Evolutionary conservation across 192 early-diverging fungal genomes (phyloP).

Genomic region (Diversispora epigaea): DNA sequence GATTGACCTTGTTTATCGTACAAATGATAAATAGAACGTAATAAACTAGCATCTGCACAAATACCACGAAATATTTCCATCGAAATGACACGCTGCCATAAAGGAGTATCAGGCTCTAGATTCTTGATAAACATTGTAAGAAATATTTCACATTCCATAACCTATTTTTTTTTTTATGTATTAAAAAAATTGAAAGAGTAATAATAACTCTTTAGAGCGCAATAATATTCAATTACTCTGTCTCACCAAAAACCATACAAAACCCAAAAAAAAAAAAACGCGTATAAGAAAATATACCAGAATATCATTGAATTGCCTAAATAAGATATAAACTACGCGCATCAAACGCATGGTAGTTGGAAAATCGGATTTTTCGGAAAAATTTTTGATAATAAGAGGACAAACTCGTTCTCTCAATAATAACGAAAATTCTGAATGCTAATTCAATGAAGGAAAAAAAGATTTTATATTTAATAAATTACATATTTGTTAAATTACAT

Average conservation of each 20-base stretch:
- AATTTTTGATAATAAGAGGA: constrained; percentile 87
- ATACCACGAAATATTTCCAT: constrained; percentile 79
- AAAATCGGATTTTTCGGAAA: constrained; percentile 89
- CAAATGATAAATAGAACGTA: constrained; percentile 66
- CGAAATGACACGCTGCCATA: constrained; percentile 78
- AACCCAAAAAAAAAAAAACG: background rate
- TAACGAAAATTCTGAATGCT: constrained; percentile 72
- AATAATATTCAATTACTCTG: constrained; percentile 17
- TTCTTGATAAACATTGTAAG: constrained; percentile 84
- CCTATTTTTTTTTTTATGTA: constrained; percentile 38
- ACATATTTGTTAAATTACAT: background rate
- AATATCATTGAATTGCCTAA: constrained; percentile 73
- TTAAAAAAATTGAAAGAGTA: background rate
- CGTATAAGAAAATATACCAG: constrained; percentile 46
- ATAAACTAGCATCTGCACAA: constrained; percentile 58
- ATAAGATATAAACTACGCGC: constrained; percentile 74
- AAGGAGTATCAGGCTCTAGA: constrained; percentile 72
- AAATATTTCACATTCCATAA: constrained; percentile 94
- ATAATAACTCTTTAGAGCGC: constrained; percentile 8
- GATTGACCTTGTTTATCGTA: constrained; percentile 77
- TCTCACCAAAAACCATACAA: background rate
- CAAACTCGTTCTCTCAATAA: constrained; percentile 82
- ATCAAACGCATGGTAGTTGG: constrained; percentile 78
- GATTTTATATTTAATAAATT: background rate
- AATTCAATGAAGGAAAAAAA: background rate